Evolutionary conservation across 73 alveolate species (phyloP), one percentile per base, ranked within the genome.

Genomic region (Durusdinium trenchii): DNA sequence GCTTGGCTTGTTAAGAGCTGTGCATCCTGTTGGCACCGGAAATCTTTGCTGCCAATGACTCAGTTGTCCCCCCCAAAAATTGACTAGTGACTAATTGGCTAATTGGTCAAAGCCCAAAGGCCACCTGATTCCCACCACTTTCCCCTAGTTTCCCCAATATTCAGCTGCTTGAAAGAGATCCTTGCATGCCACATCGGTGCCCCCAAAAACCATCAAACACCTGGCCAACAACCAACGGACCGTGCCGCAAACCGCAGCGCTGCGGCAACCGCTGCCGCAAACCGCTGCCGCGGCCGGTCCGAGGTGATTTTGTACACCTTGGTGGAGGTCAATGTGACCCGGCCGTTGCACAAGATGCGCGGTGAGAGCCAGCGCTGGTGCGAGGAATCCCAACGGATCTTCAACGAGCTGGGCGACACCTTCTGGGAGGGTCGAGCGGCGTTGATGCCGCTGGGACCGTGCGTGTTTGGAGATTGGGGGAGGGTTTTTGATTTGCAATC

Each of bases 391-490:
- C 91, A 81, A 48, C 38, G 89, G 78, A 54, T 91, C 43, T 91
- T 91, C 62, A 28, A 91, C 32, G 90, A 91, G 79, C 82, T 91
- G 89, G 98, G 90, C 61, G 90, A 91, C 3, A 71, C 98, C 78
- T 91, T 91, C 28, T 91, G 98, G 98, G 87, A 91, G 71, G 98
- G 75, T 30, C 98, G 98, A 28, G 98, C 98, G 16, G 98, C 62
- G 35, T 48, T 91, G 90, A 91, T 91, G 89, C 42, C 45, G 89
- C 62, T 61, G 64, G 64, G n/a, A n/a, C n/a, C n/a, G n/a, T n/a
- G n/a, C n/a, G n/a, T n/a, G n/a, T n/a, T n/a, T n/a, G n/a, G n/a
- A n/a, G n/a, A n/a, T n/a, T n/a, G n/a, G n/a, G n/a, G n/a, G n/a
- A n/a, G n/a, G n/a, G n/a, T n/a, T n/a, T n/a, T n/a, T n/a, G n/a